Percentiles rank a stretch among this genome's conserved stretches.
Conservation (phyloP, 306 rosid species). For the Phaseolus lunatus region DNA sequence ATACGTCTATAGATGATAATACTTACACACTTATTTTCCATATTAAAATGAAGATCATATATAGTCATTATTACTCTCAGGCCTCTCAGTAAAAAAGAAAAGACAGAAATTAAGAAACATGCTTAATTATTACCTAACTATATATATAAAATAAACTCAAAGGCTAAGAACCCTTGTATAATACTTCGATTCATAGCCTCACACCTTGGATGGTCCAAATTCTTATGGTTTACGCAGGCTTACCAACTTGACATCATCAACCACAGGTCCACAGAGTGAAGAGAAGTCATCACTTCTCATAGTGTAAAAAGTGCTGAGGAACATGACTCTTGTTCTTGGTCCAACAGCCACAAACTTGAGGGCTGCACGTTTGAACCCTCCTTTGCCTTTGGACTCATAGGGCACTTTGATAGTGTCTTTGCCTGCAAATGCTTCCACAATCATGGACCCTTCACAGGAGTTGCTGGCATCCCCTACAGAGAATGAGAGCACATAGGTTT, state of each 20-base stretch:
- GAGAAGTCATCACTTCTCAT: conserved; percentile 96
- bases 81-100: conserved; percentile 7
- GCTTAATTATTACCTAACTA: conserved; percentile 17
- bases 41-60: conserved; percentile 13
- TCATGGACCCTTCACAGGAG: conserved; percentile 89
- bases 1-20: conserved; percentile 25
- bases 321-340: conserved; percentile 70
- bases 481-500: conserved; percentile 72
- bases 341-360: conserved; percentile 74
- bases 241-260: conserved; percentile 81
- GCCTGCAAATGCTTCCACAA: conserved; percentile 89
- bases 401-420: conserved; percentile 80
- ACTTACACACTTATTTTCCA: conserved; percentile 25
- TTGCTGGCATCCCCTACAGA: conserved; percentile 89
- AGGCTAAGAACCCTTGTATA: conserved; percentile 29
- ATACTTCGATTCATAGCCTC: conserved; percentile 9
- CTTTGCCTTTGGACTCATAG: conserved; percentile 86
- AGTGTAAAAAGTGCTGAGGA: conserved; percentile 83
- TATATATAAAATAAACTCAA: not conserved
- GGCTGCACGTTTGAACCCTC: conserved; percentile 82
- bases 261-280: conserved; percentile 94
- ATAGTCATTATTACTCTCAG: not conserved
- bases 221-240: conserved; percentile 66
- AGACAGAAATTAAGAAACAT: not conserved
- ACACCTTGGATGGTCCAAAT: not conserved